Evolutionary conservation across 2,329 filamentous ascomycete species (phyloP).

Genomic region (Sclerotinia minor): DNA sequence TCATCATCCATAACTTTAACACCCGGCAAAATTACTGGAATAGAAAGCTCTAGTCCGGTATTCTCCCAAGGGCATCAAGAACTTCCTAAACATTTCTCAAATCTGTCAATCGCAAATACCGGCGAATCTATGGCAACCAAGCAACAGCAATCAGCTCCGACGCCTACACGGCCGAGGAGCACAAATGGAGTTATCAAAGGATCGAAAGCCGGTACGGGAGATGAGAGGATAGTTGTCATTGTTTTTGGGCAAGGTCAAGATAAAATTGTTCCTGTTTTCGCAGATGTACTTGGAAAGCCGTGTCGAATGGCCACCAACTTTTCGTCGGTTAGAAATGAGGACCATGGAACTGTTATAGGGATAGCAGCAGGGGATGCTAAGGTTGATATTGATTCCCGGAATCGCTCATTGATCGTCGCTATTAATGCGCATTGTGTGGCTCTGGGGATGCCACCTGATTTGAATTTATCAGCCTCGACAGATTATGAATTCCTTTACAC

Average conservation of each 20-base stretch:
- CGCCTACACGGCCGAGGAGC: constrained; percentile 48
- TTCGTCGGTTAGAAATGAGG: constrained; percentile 53
- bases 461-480: constrained; percentile 64
- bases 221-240: constrained; percentile 62
- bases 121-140: constrained; percentile 44
- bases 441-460: constrained; percentile 67
- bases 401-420: constrained; percentile 60
- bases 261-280: constrained; percentile 71
- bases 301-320: constrained; percentile 60
- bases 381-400: constrained; percentile 57
- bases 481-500: constrained; percentile 89
- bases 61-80: background rate
- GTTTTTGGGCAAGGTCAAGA: constrained; percentile 72
- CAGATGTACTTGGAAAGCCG: constrained; percentile 76
- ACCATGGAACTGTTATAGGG: constrained; percentile 68
- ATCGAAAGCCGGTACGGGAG: constrained; percentile 46
- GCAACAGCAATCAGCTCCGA: constrained; percentile 53
- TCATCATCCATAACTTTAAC: background rate
- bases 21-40: constrained; percentile 18
- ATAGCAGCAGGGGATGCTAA: constrained; percentile 59
- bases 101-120: background rate
- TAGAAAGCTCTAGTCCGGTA: background rate
- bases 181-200: constrained; percentile 43
- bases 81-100: constrained; percentile 12
- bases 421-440: constrained; percentile 78